Evolutionary conservation across 106 monocot species (phyloP), one percentile per base, ranked within the genome.

Genomic region (Dendrobium chrysotoxum): DNA sequence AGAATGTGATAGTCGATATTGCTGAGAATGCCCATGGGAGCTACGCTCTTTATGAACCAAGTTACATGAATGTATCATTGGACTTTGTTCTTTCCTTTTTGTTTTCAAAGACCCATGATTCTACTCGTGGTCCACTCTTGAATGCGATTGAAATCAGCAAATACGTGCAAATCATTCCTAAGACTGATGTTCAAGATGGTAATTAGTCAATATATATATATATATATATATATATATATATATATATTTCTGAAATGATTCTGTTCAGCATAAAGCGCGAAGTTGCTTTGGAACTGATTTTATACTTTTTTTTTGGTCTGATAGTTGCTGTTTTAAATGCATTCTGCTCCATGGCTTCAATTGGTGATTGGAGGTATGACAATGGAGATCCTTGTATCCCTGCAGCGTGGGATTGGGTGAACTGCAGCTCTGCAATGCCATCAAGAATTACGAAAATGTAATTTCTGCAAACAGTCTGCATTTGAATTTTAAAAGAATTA

Each of bases 141-240:
- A 89, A 89, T 84, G 89, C 86, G 2, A 81, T 89, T 76, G 89
- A 89, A 75, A 79, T 89, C 35, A 84, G 83, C 86, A 89, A 84
- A 75, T 89, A 86, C 79, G 74, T 79, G 46, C 80, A 73, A 44
- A 86, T 89, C 72, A 47, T 81, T n/a, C 84, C 75, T 7, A 81
- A 83, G 57, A 81, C 89, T 23, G 72, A 57, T 75, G 25, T 40
- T 44, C 79, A 50, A 58, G 89, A 89, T 84, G 84, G 89, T 89
- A 86, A 53, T 26, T 73, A 71, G 20, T 35, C n/a, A 57, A 7
- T 28, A 46, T 21, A 15, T 46, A 42, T n/a, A n/a, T n/a, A n/a
- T n/a, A n/a, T n/a, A n/a, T n/a, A n/a, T n/a, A n/a, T n/a, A n/a
- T n/a, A n/a, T n/a, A n/a, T n/a, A n/a, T n/a, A n/a, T n/a, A n/a